Evolutionary conservation across 179 eudicot genomes (phyloP), one percentile per base, ranked within the genome.

Genomic region (Corrigiola litoralis): DNA sequence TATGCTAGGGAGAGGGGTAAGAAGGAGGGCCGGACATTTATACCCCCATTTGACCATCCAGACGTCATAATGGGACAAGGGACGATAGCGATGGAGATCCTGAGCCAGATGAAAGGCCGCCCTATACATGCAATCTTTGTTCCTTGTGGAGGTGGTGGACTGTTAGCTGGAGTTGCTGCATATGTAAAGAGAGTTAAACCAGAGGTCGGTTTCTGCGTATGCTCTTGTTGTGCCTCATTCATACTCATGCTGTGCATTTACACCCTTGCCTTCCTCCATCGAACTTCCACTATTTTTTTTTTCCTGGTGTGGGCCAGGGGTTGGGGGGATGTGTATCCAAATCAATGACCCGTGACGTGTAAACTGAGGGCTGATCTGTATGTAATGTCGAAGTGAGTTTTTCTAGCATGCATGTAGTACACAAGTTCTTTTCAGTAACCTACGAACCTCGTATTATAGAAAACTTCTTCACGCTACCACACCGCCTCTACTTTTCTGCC

Each of bases 1-100:
- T 87, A 95, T 79, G 97, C 99, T 10, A 81, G 79, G 71, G 80
- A 73, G 64, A 73, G 85, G 65, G 96, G 86, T 6, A 72, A 65
- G 67, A 81, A 81, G 52, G 99, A 95, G 66, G 88, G 86, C 24
- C 83, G 85, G 21, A 91, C 96, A 20, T 95, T 95, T 54, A 69
- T 95, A 51, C 99, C 97, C 44, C 97, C 99, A 41, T 95, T 95
- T 81, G 97, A 95, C 72, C 95, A 95, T 68, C 96, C 96, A 29
- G 90, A 88, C 81, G 71, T 95, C 61, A 95, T 91, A 54, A 85
- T 67, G 72, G 97, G 99, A 2, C 99, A 95, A 63, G 99, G 96
- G 37, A 95, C 99, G 4, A 67, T 88, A 45, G 99, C 97, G 58
- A 91, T 95, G 99, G 99, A 95, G 86, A 95, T 95, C 67, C 75